Conservation (phyloP, 2,329 filamentous ascomycete genomes). For the Cordyceps tenuipes region DNA sequence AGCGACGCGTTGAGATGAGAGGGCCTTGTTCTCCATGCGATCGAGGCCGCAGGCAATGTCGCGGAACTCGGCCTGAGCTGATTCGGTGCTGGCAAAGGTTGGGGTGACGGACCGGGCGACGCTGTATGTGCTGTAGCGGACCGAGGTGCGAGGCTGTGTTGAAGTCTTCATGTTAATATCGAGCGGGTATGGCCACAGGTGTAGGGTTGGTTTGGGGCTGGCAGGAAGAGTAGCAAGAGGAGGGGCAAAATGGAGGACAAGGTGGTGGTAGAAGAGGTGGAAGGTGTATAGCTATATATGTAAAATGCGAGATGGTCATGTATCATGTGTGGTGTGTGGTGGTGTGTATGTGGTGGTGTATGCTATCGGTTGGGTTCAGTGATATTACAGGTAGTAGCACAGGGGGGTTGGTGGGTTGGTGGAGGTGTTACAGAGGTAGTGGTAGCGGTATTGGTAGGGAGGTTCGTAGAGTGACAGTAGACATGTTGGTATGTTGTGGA, state of each 20-base stretch:
- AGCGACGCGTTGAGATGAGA: slow-evolving; percentile 71
- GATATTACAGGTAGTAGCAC: neutral
- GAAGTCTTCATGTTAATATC: slow-evolving; percentile 13
- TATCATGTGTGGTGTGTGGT: too few species aligned
- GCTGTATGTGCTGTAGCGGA: slow-evolving; percentile 54
- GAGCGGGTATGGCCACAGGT: neutral
- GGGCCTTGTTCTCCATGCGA: slow-evolving; percentile 82
- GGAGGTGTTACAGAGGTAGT: too few species aligned
- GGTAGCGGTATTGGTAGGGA: too few species aligned
- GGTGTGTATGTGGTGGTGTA: too few species aligned
- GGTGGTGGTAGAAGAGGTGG: neutral
- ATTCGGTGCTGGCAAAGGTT: slow-evolving; percentile 45
- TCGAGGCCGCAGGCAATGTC: slow-evolving; percentile 73
- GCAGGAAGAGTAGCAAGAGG: neutral
- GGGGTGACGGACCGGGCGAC: slow-evolving; percentile 52
- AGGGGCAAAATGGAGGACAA: neutral
- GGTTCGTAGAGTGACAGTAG: neutral
- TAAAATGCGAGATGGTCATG: too few species aligned
- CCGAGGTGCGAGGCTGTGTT: slow-evolving; percentile 40
- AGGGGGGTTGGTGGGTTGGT: neutral
- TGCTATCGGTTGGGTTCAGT: neutral
- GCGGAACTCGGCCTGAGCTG: slow-evolving; percentile 48
- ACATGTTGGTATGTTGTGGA: neutral
- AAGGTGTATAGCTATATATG: neutral
- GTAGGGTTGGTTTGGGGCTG: neutral